Conservation (phyloP, 768 basidiomycete genomes). For the Naganishia friedmannii region DNA sequence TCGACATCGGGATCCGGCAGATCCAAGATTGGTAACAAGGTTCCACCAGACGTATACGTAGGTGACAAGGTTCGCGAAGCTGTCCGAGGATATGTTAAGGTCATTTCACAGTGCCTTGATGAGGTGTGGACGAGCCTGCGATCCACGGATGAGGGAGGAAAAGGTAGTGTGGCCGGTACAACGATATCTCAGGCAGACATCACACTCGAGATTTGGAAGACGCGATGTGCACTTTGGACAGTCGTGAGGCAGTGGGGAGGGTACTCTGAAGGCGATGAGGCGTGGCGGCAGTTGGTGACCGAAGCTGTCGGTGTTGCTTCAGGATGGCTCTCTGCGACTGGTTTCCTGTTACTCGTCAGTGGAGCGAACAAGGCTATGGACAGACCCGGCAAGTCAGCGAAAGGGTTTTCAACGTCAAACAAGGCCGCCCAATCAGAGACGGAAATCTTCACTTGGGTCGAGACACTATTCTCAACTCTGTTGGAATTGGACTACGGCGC, state of each 20-base stretch:
- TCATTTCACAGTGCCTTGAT: slow-evolving; percentile 11
- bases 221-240: slow-evolving; percentile 31
- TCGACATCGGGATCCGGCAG: slow-evolving; percentile 34
- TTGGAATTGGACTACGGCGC: slow-evolving; percentile 23
- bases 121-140: background rate
- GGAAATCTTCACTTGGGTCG: background rate
- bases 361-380: too few species aligned
- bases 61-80: slow-evolving; percentile 36
- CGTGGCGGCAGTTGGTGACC: slow-evolving; percentile 34
- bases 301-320: slow-evolving; percentile 10
- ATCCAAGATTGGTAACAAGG: slow-evolving; percentile 24
- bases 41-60: slow-evolving; percentile 38
- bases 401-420: background rate
- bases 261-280: slow-evolving; percentile 38
- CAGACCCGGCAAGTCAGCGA: background rate
- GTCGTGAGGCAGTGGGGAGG: slow-evolving; percentile 39
- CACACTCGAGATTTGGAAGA: slow-evolving; percentile 23
- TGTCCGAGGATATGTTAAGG: slow-evolving; percentile 26
- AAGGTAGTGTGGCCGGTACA: too few species aligned
- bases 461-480: slow-evolving; percentile 2
- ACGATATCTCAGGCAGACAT: background rate
- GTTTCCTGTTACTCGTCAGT: background rate
- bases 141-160: background rate
- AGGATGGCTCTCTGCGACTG: background rate
- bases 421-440: background rate